These are phyloP conservation scores for Bodo saltans DNA, from an alignment of 78 protist genomes.

Conservation along the genomic window DNA sequence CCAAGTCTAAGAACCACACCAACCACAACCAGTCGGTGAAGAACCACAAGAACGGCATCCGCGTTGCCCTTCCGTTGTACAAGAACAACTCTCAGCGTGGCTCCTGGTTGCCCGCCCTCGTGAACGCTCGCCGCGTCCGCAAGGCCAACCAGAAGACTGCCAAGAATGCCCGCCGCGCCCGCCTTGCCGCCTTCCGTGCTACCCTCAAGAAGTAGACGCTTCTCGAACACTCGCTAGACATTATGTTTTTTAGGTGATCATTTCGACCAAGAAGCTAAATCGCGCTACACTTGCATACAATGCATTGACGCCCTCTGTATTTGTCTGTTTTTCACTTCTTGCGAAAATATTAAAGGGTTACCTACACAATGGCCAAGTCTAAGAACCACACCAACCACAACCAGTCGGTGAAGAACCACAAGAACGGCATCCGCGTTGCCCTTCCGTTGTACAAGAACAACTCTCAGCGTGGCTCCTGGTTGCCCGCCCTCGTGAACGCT, in stretches of 20 bases:
- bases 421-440: slow-evolving; percentile 86
- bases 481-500: slow-evolving; percentile 2
- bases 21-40: slow-evolving; percentile 81
- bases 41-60: slow-evolving; percentile 85
- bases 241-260: no score
- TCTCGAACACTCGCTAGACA: not conserved
- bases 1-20: slow-evolving; percentile 93
- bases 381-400: slow-evolving; percentile 90
- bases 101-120: not conserved
- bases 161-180: not conserved
- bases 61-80: slow-evolving; percentile 60
- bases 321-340: no score
- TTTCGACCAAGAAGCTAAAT: no score
- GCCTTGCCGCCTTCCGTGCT: not conserved
- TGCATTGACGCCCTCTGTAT: no score
- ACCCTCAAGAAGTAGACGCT: not conserved
- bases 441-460: slow-evolving; percentile 28
- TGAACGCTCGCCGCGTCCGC: slow-evolving; percentile 7
- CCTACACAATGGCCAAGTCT: slow-evolving; percentile 75
- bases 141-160: not conserved
- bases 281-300: no score
- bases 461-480: not conserved
- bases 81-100: not conserved
- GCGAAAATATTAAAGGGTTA: no score
- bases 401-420: slow-evolving; percentile 74